These are phyloP conservation scores for Narthecium ossifragum DNA, from an alignment of 106 monocot genomes.

Conservation along the genomic window DNA sequence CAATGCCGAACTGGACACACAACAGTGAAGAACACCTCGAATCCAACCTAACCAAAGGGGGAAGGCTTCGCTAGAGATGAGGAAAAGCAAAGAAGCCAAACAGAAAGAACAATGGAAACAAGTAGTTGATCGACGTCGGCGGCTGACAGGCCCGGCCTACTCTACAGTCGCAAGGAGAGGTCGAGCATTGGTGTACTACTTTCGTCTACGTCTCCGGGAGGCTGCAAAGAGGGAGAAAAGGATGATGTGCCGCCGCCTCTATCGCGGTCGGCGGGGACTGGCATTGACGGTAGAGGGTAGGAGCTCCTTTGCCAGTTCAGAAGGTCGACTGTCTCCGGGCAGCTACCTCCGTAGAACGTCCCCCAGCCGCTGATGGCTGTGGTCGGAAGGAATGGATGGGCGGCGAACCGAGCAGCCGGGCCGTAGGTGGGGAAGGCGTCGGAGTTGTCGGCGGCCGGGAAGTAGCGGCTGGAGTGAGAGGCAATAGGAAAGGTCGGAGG, in stretches of 20 bases:
- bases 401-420: conserved; percentile 8
- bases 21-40: not conserved
- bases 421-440: not conserved
- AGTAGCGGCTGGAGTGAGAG: conserved; percentile 25
- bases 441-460: not conserved
- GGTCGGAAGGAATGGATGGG: conserved; percentile 5
- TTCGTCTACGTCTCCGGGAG: not conserved
- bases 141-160: not conserved
- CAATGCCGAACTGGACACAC: not conserved
- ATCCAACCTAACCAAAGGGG: not conserved
- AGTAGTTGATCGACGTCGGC: not conserved
- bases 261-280: not conserved
- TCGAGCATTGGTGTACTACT: conserved; percentile 18
- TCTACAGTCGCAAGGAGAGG: conserved; percentile 36
- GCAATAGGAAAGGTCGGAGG: conserved; percentile 23
- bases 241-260: not conserved
- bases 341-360: not conserved
- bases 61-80: not conserved
- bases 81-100: not conserved
- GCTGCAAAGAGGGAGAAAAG: not conserved
- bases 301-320: conserved; percentile 49
- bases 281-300: not conserved
- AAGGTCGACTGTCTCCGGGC: conserved; percentile 31
- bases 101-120: not conserved
- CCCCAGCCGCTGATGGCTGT: conserved; percentile 7